Evolutionary conservation across 2,329 filamentous ascomycete genomes (phyloP).

Genomic region (Karstenula rhodostoma): DNA sequence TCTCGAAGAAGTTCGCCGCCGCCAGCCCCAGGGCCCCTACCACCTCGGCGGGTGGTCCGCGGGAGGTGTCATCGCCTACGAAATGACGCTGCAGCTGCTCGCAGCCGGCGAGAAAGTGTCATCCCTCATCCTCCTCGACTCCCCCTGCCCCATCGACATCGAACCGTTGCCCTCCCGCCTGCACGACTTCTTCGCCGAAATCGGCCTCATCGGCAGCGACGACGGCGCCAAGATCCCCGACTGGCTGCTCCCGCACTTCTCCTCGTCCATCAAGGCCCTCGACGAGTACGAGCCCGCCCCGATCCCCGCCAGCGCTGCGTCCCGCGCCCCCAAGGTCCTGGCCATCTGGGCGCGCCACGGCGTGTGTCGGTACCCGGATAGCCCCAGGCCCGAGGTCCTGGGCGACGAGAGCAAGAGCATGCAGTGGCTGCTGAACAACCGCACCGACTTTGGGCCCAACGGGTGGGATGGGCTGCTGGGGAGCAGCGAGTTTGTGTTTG

Average conservation of each 20-base stretch:
- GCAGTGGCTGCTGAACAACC: slow-evolving; percentile 59
- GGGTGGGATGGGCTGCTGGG: slow-evolving; percentile 57
- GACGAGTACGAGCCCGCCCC: slow-evolving; percentile 53
- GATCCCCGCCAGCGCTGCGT: slow-evolving; percentile 32
- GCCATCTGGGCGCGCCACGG: slow-evolving; percentile 60
- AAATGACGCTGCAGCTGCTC: slow-evolving; percentile 34
- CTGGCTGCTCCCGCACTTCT: slow-evolving; percentile 62
- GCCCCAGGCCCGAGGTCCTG: slow-evolving; percentile 49
- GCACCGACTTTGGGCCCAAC: slow-evolving; percentile 57
- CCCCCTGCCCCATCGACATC: slow-evolving; percentile 49
- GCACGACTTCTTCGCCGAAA: slow-evolving; percentile 59
- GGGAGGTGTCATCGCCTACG: slow-evolving; percentile 50
- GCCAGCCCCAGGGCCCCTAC: slow-evolving; percentile 50
- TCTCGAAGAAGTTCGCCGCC: slow-evolving; percentile 76
- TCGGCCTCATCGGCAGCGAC: slow-evolving; percentile 55
- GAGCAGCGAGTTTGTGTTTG: slow-evolving; percentile 24
- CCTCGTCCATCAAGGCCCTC: slow-evolving; percentile 58
- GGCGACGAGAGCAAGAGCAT: slow-evolving; percentile 57
- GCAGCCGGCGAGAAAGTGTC: slow-evolving; percentile 31
- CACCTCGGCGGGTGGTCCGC: slow-evolving; percentile 50
- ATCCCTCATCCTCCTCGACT: slow-evolving; percentile 40
- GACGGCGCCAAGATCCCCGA: slow-evolving; percentile 45
- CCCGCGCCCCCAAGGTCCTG: slow-evolving; percentile 51
- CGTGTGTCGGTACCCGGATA: slow-evolving; percentile 46
- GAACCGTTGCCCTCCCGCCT: slow-evolving; percentile 69